Percentiles rank a stretch among this genome's conserved stretches.
These are phyloP conservation scores for Mortierella claussenii DNA, from an alignment of 192 early-diverging fungal genomes.

Conservation along the genomic window DNA sequence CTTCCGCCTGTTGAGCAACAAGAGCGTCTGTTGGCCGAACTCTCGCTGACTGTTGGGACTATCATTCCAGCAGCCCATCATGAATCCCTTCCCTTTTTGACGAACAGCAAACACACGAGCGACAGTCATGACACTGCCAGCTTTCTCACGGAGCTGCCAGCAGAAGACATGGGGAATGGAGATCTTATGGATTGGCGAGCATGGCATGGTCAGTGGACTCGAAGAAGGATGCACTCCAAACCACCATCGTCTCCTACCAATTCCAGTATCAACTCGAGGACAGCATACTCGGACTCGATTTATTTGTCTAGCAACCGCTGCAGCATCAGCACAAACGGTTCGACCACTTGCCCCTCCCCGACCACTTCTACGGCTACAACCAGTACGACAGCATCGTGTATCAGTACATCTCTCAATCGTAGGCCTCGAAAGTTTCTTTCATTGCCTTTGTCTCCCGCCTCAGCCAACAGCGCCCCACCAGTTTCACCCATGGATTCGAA, in stretches of 20 bases:
- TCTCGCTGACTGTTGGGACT: conserved; percentile 8
- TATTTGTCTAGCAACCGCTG: too few species aligned
- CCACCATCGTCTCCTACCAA: neutral
- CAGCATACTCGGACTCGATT: too few species aligned
- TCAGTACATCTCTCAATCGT: too few species aligned
- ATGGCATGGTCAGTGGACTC: conserved; percentile 21
- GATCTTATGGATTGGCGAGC: conserved; percentile 42
- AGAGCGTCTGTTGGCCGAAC: conserved; percentile 1
- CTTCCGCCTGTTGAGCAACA: neutral
- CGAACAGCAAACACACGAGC: neutral
- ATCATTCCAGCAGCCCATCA: neutral
- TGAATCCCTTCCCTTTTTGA: neutral
- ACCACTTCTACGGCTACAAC: neutral
- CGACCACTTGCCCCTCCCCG: neutral
- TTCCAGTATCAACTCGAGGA: too few species aligned
- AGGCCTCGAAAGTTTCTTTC: too few species aligned
- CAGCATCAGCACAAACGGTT: neutral
- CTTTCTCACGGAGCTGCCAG: neutral
- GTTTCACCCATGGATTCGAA: too few species aligned
- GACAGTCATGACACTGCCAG: neutral
- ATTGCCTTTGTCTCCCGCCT: too few species aligned
- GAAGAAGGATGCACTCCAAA: neutral
- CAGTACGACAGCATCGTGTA: too few species aligned
- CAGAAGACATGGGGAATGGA: conserved; percentile 11
- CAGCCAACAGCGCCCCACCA: too few species aligned